phyloP scores from a whole-genome alignment of 805 yeast species.

The Saccharomycopsis microspora region DNA sequence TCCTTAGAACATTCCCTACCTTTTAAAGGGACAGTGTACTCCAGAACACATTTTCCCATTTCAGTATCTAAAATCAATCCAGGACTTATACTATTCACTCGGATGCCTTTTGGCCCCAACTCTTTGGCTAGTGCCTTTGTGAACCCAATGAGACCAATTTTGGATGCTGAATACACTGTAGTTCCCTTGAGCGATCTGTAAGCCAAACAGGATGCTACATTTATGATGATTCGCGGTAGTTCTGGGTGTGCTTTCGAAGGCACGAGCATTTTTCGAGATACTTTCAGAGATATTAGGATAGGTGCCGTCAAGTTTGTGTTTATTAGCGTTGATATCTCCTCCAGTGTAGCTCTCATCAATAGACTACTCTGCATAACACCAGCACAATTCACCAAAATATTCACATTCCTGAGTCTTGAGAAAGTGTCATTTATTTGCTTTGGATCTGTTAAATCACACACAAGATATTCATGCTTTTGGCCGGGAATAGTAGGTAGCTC shows the following conservation, averaged over 20 bases:
- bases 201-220: constrained; percentile 57
- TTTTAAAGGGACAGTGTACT: background rate
- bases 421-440: constrained; percentile 15
- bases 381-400: constrained; percentile 31
- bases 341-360: constrained; percentile 29
- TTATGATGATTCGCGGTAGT: constrained; percentile 28
- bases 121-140: constrained; percentile 51
- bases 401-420: constrained; percentile 6
- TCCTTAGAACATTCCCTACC: constrained; percentile 6
- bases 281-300: constrained; percentile 42
- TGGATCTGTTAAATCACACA: constrained; percentile 24
- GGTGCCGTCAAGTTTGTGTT: constrained; percentile 51
- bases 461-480: constrained; percentile 25
- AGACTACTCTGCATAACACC: constrained; percentile 52
- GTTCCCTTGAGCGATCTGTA: constrained; percentile 39
- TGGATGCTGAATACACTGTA: constrained; percentile 55
- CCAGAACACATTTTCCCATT: constrained; percentile 33
- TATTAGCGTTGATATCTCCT: constrained; percentile 29
- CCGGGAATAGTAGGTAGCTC: constrained; percentile 5
- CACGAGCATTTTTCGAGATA: constrained; percentile 40
- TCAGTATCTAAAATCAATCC: constrained; percentile 58
- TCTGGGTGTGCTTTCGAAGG: constrained; percentile 17
- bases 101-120: constrained; percentile 35
- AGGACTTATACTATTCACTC: constrained; percentile 59
- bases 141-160: constrained; percentile 59